Evolutionary conservation across 2,329 filamentous ascomycete species (phyloP).

Genomic region (Emmonsiellopsis sp.): DNA sequence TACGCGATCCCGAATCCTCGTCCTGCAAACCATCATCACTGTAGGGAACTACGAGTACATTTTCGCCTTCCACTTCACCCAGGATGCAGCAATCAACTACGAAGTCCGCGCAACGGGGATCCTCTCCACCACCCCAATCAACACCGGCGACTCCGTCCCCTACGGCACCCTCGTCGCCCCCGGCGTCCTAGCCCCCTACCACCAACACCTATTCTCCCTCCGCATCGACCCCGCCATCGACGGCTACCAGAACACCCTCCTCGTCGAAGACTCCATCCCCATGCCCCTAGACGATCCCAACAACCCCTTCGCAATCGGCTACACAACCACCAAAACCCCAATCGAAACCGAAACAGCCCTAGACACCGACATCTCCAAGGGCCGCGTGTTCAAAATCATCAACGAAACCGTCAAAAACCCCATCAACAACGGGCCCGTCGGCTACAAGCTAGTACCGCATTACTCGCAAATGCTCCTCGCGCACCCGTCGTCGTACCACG

Average conservation of each 20-base stretch:
- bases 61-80: conserved; percentile 34
- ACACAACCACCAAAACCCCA: conserved; percentile 38
- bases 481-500: conserved; percentile 42
- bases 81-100: conserved; percentile 40
- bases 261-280: conserved; percentile 48
- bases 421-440: conserved; percentile 43
- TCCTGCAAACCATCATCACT: conserved; percentile 45
- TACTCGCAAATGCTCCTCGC: conserved; percentile 51
- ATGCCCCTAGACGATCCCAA: conserved; percentile 44
- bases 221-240: conserved; percentile 54
- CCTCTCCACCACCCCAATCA: conserved; percentile 56
- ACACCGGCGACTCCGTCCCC: conserved; percentile 48
- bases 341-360: conserved; percentile 40
- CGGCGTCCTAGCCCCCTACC: conserved; percentile 57
- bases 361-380: conserved; percentile 31
- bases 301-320: conserved; percentile 46
- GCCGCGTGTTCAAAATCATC: conserved; percentile 50
- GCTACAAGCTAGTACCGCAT: conserved; percentile 47
- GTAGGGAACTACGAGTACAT: conserved; percentile 38
- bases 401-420: conserved; percentile 44
- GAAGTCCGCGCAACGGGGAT: conserved; percentile 44
- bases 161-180: conserved; percentile 59
- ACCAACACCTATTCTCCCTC: conserved; percentile 66
- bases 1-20: conserved; percentile 51
- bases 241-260: conserved; percentile 44